These are phyloP conservation scores for Amylocystis lapponica DNA, from an alignment of 768 basidiomycete genomes.

Conservation along the genomic window DNA sequence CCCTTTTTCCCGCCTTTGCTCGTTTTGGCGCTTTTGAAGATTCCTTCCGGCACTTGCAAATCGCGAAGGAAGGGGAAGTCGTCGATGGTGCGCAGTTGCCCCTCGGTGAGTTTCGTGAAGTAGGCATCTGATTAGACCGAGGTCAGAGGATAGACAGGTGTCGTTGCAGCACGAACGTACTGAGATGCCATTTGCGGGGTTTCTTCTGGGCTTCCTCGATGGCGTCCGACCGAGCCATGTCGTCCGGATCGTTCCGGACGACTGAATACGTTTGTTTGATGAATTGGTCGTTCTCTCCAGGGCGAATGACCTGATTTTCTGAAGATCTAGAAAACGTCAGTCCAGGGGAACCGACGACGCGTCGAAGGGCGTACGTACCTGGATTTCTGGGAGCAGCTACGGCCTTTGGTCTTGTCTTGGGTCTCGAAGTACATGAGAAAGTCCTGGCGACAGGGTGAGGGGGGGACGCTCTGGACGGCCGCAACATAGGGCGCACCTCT, in stretches of 20 bases:
- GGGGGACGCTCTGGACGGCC: neutral
- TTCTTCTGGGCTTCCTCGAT: slow-evolving; percentile 22
- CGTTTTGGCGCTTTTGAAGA: slow-evolving; percentile 55
- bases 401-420: slow-evolving; percentile 21
- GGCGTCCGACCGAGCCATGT: slow-evolving; percentile 42
- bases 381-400: slow-evolving; percentile 11
- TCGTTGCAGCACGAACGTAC: slow-evolving; percentile 35
- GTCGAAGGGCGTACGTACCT: slow-evolving; percentile 16
- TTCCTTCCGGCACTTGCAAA: slow-evolving; percentile 56
- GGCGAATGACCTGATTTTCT: slow-evolving; percentile 35
- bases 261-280: slow-evolving; percentile 86
- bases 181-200: slow-evolving; percentile 75
- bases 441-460: slow-evolving; percentile 41
- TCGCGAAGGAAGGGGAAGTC: slow-evolving; percentile 54
- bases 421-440: slow-evolving; percentile 80
- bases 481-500: slow-evolving; percentile 32
- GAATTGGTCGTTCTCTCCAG: slow-evolving; percentile 34
- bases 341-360: neutral
- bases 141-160: slow-evolving; percentile 3
- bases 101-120: slow-evolving; percentile 72
- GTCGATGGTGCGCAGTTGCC: slow-evolving; percentile 66
- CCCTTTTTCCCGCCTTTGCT: slow-evolving; percentile 15
- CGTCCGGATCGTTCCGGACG: slow-evolving; percentile 29
- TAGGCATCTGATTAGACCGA: slow-evolving; percentile 57
- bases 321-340: slow-evolving; percentile 22